phyloP scores from a whole-genome alignment of 2,329 filamentous ascomycete genomes.

The Aureobasidium zeae region DNA sequence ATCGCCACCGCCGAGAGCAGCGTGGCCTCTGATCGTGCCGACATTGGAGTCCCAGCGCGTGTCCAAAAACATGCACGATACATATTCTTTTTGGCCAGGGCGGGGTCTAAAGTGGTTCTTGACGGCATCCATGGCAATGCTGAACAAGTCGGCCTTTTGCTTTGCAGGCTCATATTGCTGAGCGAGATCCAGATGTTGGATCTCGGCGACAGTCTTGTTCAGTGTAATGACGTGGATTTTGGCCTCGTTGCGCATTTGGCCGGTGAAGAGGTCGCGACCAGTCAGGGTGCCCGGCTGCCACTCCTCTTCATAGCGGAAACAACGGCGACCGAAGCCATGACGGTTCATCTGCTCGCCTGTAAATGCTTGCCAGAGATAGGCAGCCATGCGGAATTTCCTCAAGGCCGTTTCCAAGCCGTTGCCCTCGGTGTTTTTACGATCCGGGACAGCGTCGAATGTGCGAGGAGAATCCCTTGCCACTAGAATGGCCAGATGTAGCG shows the following conservation, averaged over 20 bases:
- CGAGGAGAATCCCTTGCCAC: slow-evolving; percentile 79
- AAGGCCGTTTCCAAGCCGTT: slow-evolving; percentile 73
- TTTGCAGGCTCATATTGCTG: slow-evolving; percentile 65
- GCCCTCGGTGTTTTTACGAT: slow-evolving; percentile 66
- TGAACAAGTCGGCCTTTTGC: slow-evolving; percentile 64
- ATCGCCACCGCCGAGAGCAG: slow-evolving; percentile 66
- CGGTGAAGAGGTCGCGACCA: slow-evolving; percentile 59
- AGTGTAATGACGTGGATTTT: slow-evolving; percentile 78
- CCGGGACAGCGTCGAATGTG: slow-evolving; percentile 73
- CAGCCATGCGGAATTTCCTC: slow-evolving; percentile 87
- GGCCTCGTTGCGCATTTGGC: slow-evolving; percentile 78
- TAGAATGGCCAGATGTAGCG: slow-evolving; percentile 80
- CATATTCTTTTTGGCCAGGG: slow-evolving; percentile 75
- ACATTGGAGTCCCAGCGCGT: slow-evolving; percentile 71
- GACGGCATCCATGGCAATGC: slow-evolving; percentile 68
- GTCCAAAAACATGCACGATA: slow-evolving; percentile 79
- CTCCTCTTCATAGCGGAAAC: slow-evolving; percentile 88
- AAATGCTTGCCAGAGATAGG: slow-evolving; percentile 94
- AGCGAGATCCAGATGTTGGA: slow-evolving; percentile 66
- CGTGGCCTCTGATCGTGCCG: slow-evolving; percentile 68
- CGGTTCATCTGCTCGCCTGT: slow-evolving; percentile 94
- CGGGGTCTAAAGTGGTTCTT: slow-evolving; percentile 64
- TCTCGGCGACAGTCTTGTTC: slow-evolving; percentile 74
- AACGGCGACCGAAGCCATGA: slow-evolving; percentile 74
- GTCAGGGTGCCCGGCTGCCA: slow-evolving; percentile 81